Base-by-base conservation (phyloP, 805 yeast species). In the Starmerella apis region DNA sequence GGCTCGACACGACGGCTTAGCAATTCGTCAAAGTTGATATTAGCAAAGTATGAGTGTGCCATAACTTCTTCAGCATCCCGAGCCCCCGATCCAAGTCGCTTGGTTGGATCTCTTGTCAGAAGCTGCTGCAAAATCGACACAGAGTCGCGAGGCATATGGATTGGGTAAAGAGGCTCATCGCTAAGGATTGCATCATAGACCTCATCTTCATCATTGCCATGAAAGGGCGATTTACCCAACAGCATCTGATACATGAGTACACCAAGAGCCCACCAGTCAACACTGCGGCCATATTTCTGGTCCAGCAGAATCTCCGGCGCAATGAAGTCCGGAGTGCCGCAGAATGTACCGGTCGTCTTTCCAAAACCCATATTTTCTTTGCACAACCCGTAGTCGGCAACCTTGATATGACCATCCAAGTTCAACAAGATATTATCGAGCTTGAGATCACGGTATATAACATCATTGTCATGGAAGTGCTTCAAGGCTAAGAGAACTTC, bases 191-290 rank as follows among this genome's bases (percentile, higher is more conserved):
- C 96, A 67, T 88, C 92, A 69, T 90, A 92, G 31, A 92, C 87
- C 68, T 92, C 98, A 63, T 92, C 97, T 62, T 86, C 94, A 63
- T 86, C 95, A 58, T 88, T 96, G 57, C 99, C 98, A 58, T 90
- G 82, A 70, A 92, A 92, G 32, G 99, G 99, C 7, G 96, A 85
- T 67, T 90, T 95, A 47, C 96, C 92, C 51, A 92, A 73, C 50
- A 92, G 72, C 99, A 92, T 92, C 68, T 92, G 98, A 67, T 90
- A 92, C 57, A 92, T 72, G 56, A 92, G 73, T 25, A 92, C 97
- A 51, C 99, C 99, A 72, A 88, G 86, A 1, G 98, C 97, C 98
- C 98, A 92, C 98, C 98, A 92, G 68, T 92, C 99, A 48, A 92
- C 98, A 35, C 92, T 83, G 62, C 94, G 79, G 47, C 87, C 92